A percentile compares a stretch with the other conserved stretches of the same genome.
Evolutionary conservation across 768 basidiomycete species (phyloP).

Genomic region (Russula foetens): DNA sequence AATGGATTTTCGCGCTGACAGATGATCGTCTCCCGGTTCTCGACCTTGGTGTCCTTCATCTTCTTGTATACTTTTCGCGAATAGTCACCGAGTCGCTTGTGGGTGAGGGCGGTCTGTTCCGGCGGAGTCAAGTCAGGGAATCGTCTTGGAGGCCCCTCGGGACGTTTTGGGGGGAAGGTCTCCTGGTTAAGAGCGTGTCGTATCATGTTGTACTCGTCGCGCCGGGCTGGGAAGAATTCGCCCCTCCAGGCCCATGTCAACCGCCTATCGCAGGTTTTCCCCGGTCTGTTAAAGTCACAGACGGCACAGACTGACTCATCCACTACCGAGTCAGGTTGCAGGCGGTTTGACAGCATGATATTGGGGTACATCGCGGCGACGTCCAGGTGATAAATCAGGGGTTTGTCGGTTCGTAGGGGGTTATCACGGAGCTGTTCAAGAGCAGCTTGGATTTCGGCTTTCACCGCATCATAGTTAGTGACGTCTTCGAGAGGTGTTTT

Average conservation of each 20-base stretch:
- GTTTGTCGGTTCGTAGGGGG: constrained; percentile 81
- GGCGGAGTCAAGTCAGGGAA: constrained; percentile 76
- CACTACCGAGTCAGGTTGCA: constrained; percentile 97
- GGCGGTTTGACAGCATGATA: constrained; percentile 99
- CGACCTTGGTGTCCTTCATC: constrained; percentile 94
- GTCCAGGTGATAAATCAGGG: constrained; percentile 96
- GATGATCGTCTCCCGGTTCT: constrained; percentile 88
- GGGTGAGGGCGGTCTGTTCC: constrained; percentile 87
- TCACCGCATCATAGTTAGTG: constrained; percentile 94
- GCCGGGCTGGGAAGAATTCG: constrained; percentile 93
- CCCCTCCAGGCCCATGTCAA: constrained; percentile 99
- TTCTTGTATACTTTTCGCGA: constrained; percentile 98
- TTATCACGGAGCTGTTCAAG: constrained; percentile 89
- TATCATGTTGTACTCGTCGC: constrained; percentile 99
- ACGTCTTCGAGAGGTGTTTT: constrained; percentile 71
- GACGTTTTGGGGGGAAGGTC: constrained; percentile 73
- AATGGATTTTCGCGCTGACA: constrained; percentile 98
- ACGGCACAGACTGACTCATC: constrained; percentile 96
- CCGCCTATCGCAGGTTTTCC: constrained; percentile 88
- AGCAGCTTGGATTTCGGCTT: constrained; percentile 61
- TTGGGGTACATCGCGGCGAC: constrained; percentile 99
- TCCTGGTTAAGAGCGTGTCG: constrained; percentile 95
- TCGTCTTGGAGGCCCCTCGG: constrained; percentile 64
- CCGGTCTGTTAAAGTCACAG: constrained; percentile 95
- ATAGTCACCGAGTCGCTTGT: constrained; percentile 97